Base-by-base conservation (phyloP, 2,329 filamentous ascomycete species). In the Ophiostoma montium region DNA sequence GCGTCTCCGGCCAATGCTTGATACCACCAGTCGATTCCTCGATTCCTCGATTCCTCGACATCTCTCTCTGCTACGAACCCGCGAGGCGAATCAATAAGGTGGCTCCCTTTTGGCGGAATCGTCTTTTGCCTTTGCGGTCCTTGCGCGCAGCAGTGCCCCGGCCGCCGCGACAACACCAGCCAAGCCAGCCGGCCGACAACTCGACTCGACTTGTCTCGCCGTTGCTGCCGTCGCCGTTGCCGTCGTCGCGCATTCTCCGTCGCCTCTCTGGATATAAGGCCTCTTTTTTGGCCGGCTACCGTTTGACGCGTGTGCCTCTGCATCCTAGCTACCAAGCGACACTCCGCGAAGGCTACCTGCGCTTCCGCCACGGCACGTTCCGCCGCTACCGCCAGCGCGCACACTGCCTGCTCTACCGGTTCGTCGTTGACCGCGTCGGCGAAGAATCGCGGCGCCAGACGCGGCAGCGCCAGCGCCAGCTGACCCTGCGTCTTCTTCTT, bases 401-500 rank as follows among this genome's bases (percentile, higher is more conserved):
- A 9, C 87, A 94, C 65, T 81, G 81, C 35, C 77, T 80, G 50
- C 78, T 95, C 55, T 94, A 92, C 61, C 74, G 74, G 42, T 85
- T 82, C 54, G 71, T 94, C 50, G 68, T 89, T 54, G 70, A 72
- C 56, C 75, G 76, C 46, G 81, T 86, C 63, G 70, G 67, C 44
- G 73, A n/a, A n/a, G n/a, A n/a, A n/a, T n/a, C 68, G 57, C 70
- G 73, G 66, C 56, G 67, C 72, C 55, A 67, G 69, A 60, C 68
- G 63, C 54, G 65, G 68, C 45, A 61, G 73, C 53, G 58, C 67
- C n/a, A n/a, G n/a, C n/a, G n/a, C n/a, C 54, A 59, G 60, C 36
- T 59, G 63, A 50, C 65, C 67, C 54, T 64, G 66, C 57, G 64
- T 57, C 63, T 70, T 59, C 59, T 75, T 59, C 64, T 21, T 8